Percentiles rank a stretch among this genome's conserved stretches.
Conservation (phyloP, 805 yeast species). For the Starmerella potacharoeniae region DNA sequence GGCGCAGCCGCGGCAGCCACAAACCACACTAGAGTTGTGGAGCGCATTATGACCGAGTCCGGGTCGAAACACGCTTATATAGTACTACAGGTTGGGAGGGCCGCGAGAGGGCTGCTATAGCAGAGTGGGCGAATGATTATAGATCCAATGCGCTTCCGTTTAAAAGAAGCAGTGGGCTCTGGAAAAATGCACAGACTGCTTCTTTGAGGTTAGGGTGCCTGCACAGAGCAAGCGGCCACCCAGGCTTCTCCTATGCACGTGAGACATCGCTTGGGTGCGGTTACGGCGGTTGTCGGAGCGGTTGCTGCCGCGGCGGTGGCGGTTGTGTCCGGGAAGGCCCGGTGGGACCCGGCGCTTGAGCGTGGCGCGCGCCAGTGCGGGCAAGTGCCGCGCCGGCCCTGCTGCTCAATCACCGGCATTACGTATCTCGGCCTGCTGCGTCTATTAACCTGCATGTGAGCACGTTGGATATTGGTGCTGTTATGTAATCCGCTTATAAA, state of each 20-base stretch:
- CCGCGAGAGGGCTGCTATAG: not conserved
- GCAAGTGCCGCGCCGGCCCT: not conserved
- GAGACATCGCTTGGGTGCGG: not conserved
- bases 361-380: not conserved
- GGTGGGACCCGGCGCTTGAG: not conserved
- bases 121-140: not conserved
- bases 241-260: not conserved
- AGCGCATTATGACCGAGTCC: not conserved
- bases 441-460: not conserved
- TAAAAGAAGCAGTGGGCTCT: not conserved
- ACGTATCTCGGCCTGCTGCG: not conserved
- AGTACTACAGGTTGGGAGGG: not conserved
- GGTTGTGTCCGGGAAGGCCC: too few relatives aligned
- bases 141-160: not conserved
- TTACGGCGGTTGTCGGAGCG: too few relatives aligned
- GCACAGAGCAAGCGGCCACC: conserved; percentile 3
- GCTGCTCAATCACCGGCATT: not conserved
- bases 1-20: not conserved
- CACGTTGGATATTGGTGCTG: not conserved
- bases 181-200: conserved; percentile 1
- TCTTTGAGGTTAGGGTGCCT: not conserved
- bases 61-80: not conserved
- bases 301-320: too few relatives aligned
- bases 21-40: not conserved
- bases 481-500: not conserved